A percentile compares a stretch with the other conserved stretches of the same genome.
Evolutionary conservation across 1,284 basidiomycete genomes (phyloP).

Genomic region (Pyrrhoderma noxium): DNA sequence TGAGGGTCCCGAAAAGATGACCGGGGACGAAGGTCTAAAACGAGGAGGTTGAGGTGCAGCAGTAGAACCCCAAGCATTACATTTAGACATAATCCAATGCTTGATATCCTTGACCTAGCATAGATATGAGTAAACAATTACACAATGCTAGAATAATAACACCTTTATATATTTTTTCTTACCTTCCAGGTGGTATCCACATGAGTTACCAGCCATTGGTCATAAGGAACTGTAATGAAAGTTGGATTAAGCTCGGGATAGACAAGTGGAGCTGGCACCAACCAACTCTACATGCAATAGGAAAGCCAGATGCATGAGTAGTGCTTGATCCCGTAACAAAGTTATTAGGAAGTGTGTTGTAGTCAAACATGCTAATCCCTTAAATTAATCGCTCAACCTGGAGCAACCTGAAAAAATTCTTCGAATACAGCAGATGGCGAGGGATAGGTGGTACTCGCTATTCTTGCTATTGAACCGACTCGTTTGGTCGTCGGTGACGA

Average conservation of each 20-base stretch:
- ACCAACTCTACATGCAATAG: conserved; percentile 17
- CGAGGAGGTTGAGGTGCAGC: conserved; percentile 32
- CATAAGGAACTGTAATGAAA: conserved; percentile 45
- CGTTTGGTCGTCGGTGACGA: too few species aligned
- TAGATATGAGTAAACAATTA: not conserved
- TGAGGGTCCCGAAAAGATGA: conserved; percentile 43
- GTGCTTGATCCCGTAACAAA: too few species aligned
- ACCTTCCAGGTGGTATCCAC: conserved; percentile 46
- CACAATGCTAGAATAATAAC: not conserved
- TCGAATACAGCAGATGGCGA: too few species aligned
- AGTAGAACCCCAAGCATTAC: conserved; percentile 33
- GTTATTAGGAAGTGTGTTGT: too few species aligned
- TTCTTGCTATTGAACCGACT: too few species aligned
- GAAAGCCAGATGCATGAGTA: not conserved
- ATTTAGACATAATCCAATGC: conserved; percentile 51
- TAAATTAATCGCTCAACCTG: too few species aligned
- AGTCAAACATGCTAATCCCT: too few species aligned
- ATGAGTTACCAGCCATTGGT: conserved; percentile 67
- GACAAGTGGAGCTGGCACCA: not conserved
- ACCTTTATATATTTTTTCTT: not conserved
- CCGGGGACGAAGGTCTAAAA: conserved; percentile 46
- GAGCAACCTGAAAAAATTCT: too few species aligned
- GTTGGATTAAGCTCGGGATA: not conserved
- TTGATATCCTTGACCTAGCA: conserved; percentile 46
- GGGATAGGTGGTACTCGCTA: too few species aligned